Conservation (phyloP, 805 yeast species). For the Metschnikowia picachoensis region DNA sequence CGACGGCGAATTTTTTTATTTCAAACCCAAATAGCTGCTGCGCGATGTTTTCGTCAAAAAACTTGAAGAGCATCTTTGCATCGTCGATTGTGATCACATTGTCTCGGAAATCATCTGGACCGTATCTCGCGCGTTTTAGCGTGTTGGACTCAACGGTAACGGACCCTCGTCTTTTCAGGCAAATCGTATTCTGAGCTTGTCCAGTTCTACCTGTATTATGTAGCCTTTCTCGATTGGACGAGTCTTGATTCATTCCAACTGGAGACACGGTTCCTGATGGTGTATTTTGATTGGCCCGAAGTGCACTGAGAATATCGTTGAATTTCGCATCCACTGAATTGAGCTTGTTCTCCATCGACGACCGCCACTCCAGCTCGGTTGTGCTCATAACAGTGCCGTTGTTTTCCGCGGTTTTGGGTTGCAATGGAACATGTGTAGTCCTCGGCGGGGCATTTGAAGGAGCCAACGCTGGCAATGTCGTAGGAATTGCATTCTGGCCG, state of each 20-base stretch:
- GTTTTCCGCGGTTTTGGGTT: not conserved
- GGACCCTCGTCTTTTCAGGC: not conserved
- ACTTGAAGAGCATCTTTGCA: conserved; percentile 47
- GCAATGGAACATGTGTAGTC: not conserved
- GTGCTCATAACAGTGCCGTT: not conserved
- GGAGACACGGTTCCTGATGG: conserved; percentile 16
- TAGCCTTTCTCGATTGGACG: too few species aligned
- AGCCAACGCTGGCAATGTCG: not conserved
- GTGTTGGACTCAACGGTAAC: not conserved
- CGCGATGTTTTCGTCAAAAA: conserved; percentile 52
- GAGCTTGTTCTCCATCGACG: conserved; percentile 33
- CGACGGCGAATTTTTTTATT: conserved; percentile 46
- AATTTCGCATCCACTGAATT: conserved; percentile 36
- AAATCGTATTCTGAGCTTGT: not conserved
- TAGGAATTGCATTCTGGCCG: not conserved
- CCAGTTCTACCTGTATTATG: too few species aligned
- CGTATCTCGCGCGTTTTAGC: conserved; percentile 1
- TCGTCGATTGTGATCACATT: conserved; percentile 34
- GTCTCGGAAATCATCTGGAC: conserved; percentile 28
- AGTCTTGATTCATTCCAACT: too few species aligned
- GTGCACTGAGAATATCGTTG: conserved; percentile 31
- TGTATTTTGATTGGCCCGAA: conserved; percentile 31
- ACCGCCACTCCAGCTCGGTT: conserved; percentile 28
- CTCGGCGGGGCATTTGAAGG: not conserved
- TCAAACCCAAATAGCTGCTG: conserved; percentile 68